Evolutionary conservation across 1,284 basidiomycete genomes (phyloP).

Genomic region (Papiliotrema flavescens): DNA sequence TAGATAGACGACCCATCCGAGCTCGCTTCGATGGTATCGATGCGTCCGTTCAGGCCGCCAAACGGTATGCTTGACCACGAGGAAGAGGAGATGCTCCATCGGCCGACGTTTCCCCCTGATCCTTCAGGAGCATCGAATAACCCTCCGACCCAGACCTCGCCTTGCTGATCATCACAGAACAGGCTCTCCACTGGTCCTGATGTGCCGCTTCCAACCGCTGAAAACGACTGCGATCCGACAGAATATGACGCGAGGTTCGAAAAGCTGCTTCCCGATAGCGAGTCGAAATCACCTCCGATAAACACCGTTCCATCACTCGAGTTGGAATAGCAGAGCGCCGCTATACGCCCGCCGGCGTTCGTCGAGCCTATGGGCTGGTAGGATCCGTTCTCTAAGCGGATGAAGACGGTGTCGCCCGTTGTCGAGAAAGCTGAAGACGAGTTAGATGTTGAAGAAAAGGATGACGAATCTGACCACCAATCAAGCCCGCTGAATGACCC

Average conservation of each 20-base stretch:
- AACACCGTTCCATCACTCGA: conserved; percentile 33
- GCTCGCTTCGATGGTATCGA: conserved; percentile 73
- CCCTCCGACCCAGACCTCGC: conserved; percentile 81
- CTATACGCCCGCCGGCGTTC: conserved; percentile 39
- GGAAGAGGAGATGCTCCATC: conserved; percentile 72
- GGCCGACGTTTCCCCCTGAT: conserved; percentile 63
- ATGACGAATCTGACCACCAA: conserved; percentile 40
- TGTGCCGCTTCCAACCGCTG: conserved; percentile 37
- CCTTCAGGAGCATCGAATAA: conserved; percentile 56
- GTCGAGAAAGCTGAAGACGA: conserved; percentile 26
- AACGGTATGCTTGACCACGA: conserved; percentile 63
- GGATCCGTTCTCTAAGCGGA: conserved; percentile 18
- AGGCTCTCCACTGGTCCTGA: conserved; percentile 69
- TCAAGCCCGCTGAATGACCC: conserved; percentile 83
- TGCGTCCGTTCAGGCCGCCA: conserved; percentile 73
- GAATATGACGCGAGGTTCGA: conserved; percentile 38
- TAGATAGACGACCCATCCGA: conserved; percentile 69
- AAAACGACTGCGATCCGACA: conserved; percentile 21
- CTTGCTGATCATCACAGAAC: conserved; percentile 71
- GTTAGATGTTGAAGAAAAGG: conserved; percentile 26
- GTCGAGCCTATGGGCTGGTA: conserved; percentile 33
- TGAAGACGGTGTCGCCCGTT: conserved; percentile 37
- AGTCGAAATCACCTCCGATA: conserved; percentile 42
- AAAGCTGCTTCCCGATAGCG: conserved; percentile 23
- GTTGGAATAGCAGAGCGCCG: conserved; percentile 37